phyloP scores from a whole-genome alignment of 192 early-diverging fungal genomes.

The Entomortierella lignicola region DNA sequence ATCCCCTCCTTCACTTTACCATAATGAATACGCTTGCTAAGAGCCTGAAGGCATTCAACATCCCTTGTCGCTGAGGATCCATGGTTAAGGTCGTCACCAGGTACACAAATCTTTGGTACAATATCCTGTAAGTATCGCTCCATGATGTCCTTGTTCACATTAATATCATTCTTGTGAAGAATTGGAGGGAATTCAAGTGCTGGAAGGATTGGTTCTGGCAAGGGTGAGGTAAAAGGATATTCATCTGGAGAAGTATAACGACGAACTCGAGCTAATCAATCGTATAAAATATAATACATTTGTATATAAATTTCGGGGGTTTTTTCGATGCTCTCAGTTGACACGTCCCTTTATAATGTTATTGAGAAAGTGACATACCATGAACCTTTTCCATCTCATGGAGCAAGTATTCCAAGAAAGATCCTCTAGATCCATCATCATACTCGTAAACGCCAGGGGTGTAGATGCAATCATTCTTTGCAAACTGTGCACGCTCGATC shows the following conservation, averaged over 20 bases:
- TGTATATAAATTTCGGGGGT: too few species aligned
- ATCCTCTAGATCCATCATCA: slow-evolving; percentile 71
- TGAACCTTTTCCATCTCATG: slow-evolving; percentile 94
- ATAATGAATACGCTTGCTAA: slow-evolving; percentile 95
- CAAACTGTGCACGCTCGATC: slow-evolving; percentile 95
- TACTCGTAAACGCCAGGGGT: slow-evolving; percentile 73
- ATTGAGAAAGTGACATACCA: slow-evolving; percentile 69
- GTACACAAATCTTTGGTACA: slow-evolving; percentile 76
- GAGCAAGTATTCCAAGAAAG: slow-evolving; percentile 92
- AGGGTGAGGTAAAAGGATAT: slow-evolving; percentile 86
- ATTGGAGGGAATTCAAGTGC: slow-evolving; percentile 82
- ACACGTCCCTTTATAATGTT: too few species aligned
- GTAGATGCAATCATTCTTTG: slow-evolving; percentile 86
- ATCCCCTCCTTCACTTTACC: slow-evolving; percentile 60
- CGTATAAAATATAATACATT: too few species aligned
- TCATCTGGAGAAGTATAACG: slow-evolving; percentile 84
- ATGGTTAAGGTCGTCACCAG: slow-evolving; percentile 90
- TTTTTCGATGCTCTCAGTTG: slow-evolving; percentile 15
- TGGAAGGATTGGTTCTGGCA: slow-evolving; percentile 91
- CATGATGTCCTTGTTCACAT: slow-evolving; percentile 88
- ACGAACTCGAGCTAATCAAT: slow-evolving; percentile 19
- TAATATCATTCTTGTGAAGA: slow-evolving; percentile 82
- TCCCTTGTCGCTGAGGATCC: slow-evolving; percentile 95
- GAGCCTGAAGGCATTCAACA: slow-evolving; percentile 90
- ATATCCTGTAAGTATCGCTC: slow-evolving; percentile 86